A percentile compares a stretch with the other conserved stretches of the same genome.
phyloP scores from a whole-genome alignment of 495 filamentous ascomycete species.

The Pseudomonodictys pantanalensis region DNA sequence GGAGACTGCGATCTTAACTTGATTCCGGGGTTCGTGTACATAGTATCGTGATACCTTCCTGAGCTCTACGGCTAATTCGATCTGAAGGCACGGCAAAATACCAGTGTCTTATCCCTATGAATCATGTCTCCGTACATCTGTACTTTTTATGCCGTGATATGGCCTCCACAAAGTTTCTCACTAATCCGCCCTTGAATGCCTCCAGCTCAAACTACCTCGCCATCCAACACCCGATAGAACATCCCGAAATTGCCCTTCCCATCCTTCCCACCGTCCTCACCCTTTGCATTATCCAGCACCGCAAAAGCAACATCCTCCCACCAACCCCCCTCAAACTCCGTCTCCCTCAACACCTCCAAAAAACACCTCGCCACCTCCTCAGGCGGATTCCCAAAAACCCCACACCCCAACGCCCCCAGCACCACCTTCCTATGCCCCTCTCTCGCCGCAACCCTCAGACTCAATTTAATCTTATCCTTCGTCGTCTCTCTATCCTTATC shows the following conservation, averaged over 20 bases:
- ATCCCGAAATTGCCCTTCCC: slow-evolving; percentile 42
- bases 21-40: not conserved
- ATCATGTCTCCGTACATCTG: no score
- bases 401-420: slow-evolving; percentile 67
- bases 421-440: slow-evolving; percentile 55
- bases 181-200: not conserved
- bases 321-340: slow-evolving; percentile 56
- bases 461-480: slow-evolving; percentile 57
- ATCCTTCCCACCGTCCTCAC: slow-evolving; percentile 42
- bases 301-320: slow-evolving; percentile 56
- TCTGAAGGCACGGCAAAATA: not conserved
- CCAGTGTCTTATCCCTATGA: no score
- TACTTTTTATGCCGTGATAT: no score
- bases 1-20: not conserved
- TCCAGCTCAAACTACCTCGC: slow-evolving; percentile 39
- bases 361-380: slow-evolving; percentile 61
- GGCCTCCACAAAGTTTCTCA: no score
- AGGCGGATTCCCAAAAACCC: slow-evolving; percentile 59
- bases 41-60: slow-evolving; percentile 5
- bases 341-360: slow-evolving; percentile 54
- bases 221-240: slow-evolving; percentile 50
- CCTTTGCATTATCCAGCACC: slow-evolving; percentile 42
- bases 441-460: slow-evolving; percentile 53
- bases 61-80: not conserved
- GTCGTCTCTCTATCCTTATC: slow-evolving; percentile 49